phyloP scores from a whole-genome alignment of 495 filamentous ascomycete species.

The Sordaria brevicollis region DNA sequence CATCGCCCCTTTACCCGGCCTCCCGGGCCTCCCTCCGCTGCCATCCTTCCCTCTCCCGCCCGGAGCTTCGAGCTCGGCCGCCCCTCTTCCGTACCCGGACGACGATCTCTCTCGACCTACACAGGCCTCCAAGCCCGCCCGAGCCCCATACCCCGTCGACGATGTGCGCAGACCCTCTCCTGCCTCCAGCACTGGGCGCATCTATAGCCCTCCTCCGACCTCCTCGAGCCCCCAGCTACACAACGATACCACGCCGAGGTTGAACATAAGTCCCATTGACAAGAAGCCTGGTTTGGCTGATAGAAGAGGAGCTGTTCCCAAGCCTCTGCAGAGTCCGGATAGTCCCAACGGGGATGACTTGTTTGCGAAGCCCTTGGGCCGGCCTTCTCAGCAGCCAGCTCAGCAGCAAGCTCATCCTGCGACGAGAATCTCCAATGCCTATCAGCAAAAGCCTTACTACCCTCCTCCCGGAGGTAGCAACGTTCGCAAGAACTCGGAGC shows the following conservation, averaged over 20 bases:
- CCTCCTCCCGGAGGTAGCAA: constrained; percentile 31
- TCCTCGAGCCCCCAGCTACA: constrained; percentile 23
- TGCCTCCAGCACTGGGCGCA: constrained; percentile 15
- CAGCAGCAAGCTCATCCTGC: constrained; percentile 12
- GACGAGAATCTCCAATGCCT: constrained; percentile 33
- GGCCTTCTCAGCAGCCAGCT: constrained; percentile 13
- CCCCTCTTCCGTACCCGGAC: constrained; percentile 68
- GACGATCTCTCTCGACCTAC: constrained; percentile 43
- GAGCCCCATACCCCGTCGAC: constrained; percentile 37
- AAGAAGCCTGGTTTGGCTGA: constrained; percentile 54
- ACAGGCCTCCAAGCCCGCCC: constrained; percentile 24
- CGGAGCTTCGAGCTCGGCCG: constrained; percentile 52
- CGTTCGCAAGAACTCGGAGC: constrained; percentile 18
- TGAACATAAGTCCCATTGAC: constrained; percentile 37
- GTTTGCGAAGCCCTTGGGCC: constrained; percentile 46
- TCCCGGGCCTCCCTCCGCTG: constrained; percentile 22
- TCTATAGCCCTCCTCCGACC: constrained; percentile 24
- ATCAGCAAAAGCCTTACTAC: constrained; percentile 40
- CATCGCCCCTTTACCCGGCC: constrained; percentile 9
- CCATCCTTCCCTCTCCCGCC: constrained; percentile 49
- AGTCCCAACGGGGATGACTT: constrained; percentile 54
- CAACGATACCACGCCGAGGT: constrained; percentile 31
- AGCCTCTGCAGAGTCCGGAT: constrained; percentile 61
- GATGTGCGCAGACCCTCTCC: constrained; percentile 27
- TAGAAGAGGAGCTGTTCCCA: constrained; percentile 61